Evolutionary conservation across 192 early-diverging fungal species (phyloP), one percentile per base, ranked within the genome.

Genomic region (Backusella psychrophila): DNA sequence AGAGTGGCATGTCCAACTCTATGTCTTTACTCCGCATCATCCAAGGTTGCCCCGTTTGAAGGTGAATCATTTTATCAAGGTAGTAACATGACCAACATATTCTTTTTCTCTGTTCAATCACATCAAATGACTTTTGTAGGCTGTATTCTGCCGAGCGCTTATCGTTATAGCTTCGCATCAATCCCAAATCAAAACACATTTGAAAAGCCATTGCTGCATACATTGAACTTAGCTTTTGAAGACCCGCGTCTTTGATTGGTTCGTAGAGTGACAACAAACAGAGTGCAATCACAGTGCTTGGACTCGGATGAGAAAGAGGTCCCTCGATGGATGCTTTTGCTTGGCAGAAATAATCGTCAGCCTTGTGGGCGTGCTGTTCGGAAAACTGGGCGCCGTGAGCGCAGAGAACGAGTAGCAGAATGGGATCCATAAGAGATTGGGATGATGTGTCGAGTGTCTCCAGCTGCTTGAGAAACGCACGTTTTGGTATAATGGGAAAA

Each of bases 71-170:
- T 35, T 82, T 82, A 73, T 82, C 81, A n/a, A 82, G 42, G 72
- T 77, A 78, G 31, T 82, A 82, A 52, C 81, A 82, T 21, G 73
- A 74, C 81, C 81, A 82, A 19, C 74, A 77, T 7, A 82, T 44
- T 21, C 81, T 23, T 53, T 77, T 77, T n/a, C 74, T 53, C n/a
- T 78, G 56, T 49, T 82, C 81, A 21, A 75, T 73, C 8, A 69
- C 65, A 35, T 80, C 71, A 14, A 74, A 12, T 53, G 31, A 44
- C 33, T 72, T 38, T 36, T 8, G 21, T 72, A 29, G 15, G n/a
- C 65, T 63, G 19, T 66, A 29, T n/a, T 76, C 69, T 8, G 35
- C 1, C 17, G 65, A 67, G 21, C 77, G 35, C 41, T 41, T 67
- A 21, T 52, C 63, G 14, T 56, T 59, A n/a, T 72, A 68, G 14